These are phyloP conservation scores for Exophiala dermatitidis DNA, from an alignment of 2,329 filamentous ascomycete genomes.

Conservation along the genomic window DNA sequence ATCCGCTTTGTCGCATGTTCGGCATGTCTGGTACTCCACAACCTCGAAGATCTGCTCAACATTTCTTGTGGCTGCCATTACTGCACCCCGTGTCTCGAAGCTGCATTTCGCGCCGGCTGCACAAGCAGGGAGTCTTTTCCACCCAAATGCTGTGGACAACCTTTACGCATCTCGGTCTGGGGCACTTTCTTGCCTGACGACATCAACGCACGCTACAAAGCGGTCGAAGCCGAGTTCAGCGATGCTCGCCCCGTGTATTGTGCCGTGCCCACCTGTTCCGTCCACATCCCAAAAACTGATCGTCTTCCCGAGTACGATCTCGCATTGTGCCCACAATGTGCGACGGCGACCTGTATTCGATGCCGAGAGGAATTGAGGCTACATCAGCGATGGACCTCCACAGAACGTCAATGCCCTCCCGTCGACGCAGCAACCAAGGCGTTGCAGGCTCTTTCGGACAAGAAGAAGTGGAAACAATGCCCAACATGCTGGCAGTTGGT, in stretches of 20 bases:
- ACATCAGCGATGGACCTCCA: neutral
- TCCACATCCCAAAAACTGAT: slow-evolving; percentile 10
- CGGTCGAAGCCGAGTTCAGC: slow-evolving; percentile 17
- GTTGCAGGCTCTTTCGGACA: slow-evolving; percentile 6
- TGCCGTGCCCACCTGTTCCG: slow-evolving; percentile 12
- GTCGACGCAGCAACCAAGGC: slow-evolving; percentile 3
- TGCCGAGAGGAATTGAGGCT: slow-evolving; percentile 5
- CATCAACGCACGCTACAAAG: slow-evolving; percentile 11
- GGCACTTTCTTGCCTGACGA: slow-evolving; percentile 3
- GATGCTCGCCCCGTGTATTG: slow-evolving; percentile 18
- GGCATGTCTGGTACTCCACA: slow-evolving; percentile 15
- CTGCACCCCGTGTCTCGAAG: slow-evolving; percentile 18
- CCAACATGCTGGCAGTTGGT: slow-evolving; percentile 20
- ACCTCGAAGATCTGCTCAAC: slow-evolving; percentile 1
- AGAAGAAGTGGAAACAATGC: slow-evolving; percentile 22
- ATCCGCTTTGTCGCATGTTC: slow-evolving; percentile 7
- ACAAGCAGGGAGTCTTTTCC: slow-evolving; percentile 13
- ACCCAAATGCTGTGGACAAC: slow-evolving; percentile 15
- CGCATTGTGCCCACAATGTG: slow-evolving; percentile 6
- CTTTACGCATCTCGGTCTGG: slow-evolving; percentile 14
- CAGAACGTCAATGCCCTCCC: slow-evolving; percentile 5
- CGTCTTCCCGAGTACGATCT: neutral
- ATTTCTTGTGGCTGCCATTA: slow-evolving; percentile 16
- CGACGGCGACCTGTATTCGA: slow-evolving; percentile 5
- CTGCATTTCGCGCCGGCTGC: slow-evolving; percentile 13